These are phyloP conservation scores for Emergomyces africanus DNA, from an alignment of 2,329 filamentous ascomycete species.

Conservation along the genomic window DNA sequence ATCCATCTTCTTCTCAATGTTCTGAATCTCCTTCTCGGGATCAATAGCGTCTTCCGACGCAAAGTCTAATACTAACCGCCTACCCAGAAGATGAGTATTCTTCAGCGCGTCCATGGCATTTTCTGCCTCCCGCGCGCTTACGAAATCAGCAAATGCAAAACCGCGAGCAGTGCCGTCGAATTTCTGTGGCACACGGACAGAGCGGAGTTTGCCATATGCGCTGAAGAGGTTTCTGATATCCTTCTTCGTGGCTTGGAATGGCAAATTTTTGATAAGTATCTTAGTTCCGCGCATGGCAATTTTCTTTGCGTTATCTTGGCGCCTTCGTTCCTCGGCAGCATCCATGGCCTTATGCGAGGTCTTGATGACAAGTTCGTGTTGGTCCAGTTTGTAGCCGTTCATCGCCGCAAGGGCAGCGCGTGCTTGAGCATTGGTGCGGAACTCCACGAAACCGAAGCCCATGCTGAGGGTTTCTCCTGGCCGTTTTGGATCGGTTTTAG, in stretches of 20 bases:
- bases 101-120: conserved; percentile 84
- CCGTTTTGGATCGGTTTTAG: conserved; percentile 83
- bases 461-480: conserved; percentile 81
- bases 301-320: conserved; percentile 74
- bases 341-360: conserved; percentile 78
- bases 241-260: conserved; percentile 89
- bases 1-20: conserved; percentile 93
- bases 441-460: conserved; percentile 94
- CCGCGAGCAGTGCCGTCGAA: conserved; percentile 80
- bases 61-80: conserved; percentile 81
- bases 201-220: conserved; percentile 82
- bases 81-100: conserved; percentile 85
- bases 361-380: conserved; percentile 72
- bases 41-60: conserved; percentile 79
- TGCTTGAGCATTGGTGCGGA: conserved; percentile 63
- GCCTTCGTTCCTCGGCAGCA: conserved; percentile 72
- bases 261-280: conserved; percentile 95
- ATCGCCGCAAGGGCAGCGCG: conserved; percentile 70
- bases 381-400: conserved; percentile 79
- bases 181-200: conserved; percentile 89
- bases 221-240: conserved; percentile 77
- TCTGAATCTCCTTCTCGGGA: conserved; percentile 88
- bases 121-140: conserved; percentile 75
- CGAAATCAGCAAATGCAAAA: conserved; percentile 95
- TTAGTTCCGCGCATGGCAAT: conserved; percentile 66